Conservation (phyloP, 2,329 filamentous ascomycete genomes). For the Exophiala sideris region DNA sequence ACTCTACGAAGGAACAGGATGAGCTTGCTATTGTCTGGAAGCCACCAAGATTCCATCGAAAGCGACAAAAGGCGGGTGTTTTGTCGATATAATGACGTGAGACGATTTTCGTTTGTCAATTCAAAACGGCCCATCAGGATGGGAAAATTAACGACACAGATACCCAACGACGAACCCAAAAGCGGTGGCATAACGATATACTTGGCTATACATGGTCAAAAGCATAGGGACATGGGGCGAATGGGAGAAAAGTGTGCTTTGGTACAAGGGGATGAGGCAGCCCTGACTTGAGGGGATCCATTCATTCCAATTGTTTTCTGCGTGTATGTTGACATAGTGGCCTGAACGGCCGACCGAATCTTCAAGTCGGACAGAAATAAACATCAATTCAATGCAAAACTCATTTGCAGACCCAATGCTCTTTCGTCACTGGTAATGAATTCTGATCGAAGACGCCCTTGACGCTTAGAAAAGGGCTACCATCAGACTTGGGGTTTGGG, state of each 20-base stretch:
- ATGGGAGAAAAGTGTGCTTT: background rate
- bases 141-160: conserved; percentile 18
- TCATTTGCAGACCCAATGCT: too few relatives aligned
- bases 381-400: too few relatives aligned
- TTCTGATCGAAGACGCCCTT: too few relatives aligned
- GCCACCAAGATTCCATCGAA: background rate
- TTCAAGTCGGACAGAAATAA: too few relatives aligned
- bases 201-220: conserved; percentile 15
- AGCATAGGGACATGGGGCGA: conserved; percentile 13
- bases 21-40: conserved; percentile 3
- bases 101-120: conserved; percentile 28
- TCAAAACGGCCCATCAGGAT: conserved; percentile 6
- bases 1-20: conserved; percentile 2
- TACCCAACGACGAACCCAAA: conserved; percentile 22
- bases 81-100: conserved; percentile 7
- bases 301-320: background rate
- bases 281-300: conserved; percentile 36
- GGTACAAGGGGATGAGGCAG: conserved; percentile 44
- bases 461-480: too few relatives aligned
- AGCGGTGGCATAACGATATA: conserved; percentile 16
- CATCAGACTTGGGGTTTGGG: too few relatives aligned
- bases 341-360: too few relatives aligned
- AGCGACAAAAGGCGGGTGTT: too few relatives aligned
- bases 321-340: too few relatives aligned
- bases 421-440: too few relatives aligned